Conservation (phyloP, 1,284 basidiomycete genomes). For the Apiotrichum siamense region DNA sequence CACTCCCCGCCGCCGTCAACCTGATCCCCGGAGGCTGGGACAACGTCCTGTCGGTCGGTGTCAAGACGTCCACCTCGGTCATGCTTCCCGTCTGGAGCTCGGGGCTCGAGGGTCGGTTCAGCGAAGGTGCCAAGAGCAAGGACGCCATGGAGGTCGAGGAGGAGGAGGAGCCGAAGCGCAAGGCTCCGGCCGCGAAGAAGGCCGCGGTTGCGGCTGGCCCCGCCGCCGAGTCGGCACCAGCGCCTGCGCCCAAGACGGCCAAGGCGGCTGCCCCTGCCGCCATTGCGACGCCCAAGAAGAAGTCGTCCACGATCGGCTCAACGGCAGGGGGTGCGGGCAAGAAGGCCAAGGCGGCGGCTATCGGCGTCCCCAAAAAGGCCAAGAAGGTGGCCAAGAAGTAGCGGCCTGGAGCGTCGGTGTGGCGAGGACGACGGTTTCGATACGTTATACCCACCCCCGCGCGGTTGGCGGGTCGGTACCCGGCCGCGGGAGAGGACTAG, state of each 20-base stretch:
- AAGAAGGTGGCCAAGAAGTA: conserved; percentile 12
- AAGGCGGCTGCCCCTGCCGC: not conserved
- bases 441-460: not conserved
- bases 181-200: conserved; percentile 1
- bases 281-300: conserved; percentile 14
- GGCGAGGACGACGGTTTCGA: not conserved
- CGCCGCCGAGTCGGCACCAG: not conserved
- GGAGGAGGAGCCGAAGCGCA: conserved; percentile 1
- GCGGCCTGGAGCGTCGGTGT: not conserved
- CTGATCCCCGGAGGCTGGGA: conserved; percentile 78
- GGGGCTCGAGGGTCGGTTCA: conserved; percentile 51
- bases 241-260: conserved; percentile 4
- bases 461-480: not conserved
- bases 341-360: conserved; percentile 19
- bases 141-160: conserved; percentile 15
- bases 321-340: conserved; percentile 12
- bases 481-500: not conserved
- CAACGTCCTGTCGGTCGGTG: conserved; percentile 80
- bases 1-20: conserved; percentile 67
- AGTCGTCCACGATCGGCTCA: conserved; percentile 31
- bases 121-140: conserved; percentile 8
- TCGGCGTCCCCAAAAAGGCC: conserved; percentile 9
- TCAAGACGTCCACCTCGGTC: conserved; percentile 84
- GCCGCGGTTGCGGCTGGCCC: not conserved
- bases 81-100: conserved; percentile 84